Evolutionary conservation across 345 rosid species (phyloP), one percentile per base, ranked within the genome.

Genomic region (Citrus trifoliata): DNA sequence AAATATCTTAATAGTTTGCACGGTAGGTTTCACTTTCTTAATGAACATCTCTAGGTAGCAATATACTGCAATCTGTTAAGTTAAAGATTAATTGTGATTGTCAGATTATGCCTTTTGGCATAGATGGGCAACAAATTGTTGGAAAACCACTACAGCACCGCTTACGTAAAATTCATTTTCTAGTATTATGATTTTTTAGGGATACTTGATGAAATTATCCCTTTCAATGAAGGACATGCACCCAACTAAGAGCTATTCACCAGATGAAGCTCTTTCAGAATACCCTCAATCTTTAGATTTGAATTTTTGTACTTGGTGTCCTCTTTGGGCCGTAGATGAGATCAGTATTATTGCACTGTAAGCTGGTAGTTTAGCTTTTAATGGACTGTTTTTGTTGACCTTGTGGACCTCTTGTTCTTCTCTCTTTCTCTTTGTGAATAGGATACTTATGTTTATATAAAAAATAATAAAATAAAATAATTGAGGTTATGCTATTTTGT

Each of bases 401-500:
- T 30, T 64, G 56, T 32, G 13, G 37, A 63, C 2, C 8, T 30
- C 7, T 30, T 61, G 12, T 8, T n/a, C 67, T 14, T 4, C 7
- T 28, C 32, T 28, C 33, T 63, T 7, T 64, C 35, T 65, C 40
- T 32, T 24, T 63, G 6, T 30, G 21, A 4, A 7, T 18, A 2
- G 33, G 19, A 6, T 16, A 32, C 24, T 65, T 32, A 65, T 32
- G 35, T 27, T 32, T 65, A 7, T 16, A 7, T 3, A 7, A 63
- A 30, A 32, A 32, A 32, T 37, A 37, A 37, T 37, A 27, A 35
- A 35, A 35, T 35, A 35, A 35, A 35, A 65, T 1, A 32, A 65
- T 28, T 64, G 10, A 58, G n/a, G 73, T 59, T 48, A 63, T 37
- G 38, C 25, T 7, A 22, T 71, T 76, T 72, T 80, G 48, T 75